These are phyloP conservation scores for Yarrowia bubula DNA, from an alignment of 805 yeast genomes.

Conservation along the genomic window DNA sequence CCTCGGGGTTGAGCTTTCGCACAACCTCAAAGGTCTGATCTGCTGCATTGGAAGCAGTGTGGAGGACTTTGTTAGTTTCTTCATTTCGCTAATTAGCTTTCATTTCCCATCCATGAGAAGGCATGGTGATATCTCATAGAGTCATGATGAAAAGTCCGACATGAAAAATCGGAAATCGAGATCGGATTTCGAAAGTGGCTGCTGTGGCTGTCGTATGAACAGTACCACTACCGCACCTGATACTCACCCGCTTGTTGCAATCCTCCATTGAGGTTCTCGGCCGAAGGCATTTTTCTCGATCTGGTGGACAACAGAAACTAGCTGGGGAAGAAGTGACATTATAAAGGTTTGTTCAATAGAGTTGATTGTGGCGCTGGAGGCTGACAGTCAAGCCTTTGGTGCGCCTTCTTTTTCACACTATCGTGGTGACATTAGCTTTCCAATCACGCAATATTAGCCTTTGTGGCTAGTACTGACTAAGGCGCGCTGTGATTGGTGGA, in stretches of 20 bases:
- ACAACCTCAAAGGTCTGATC: conserved; percentile 24
- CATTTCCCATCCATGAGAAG: neutral
- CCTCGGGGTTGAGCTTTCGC: conserved; percentile 8
- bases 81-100: conserved; percentile 3
- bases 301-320: neutral
- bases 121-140: neutral
- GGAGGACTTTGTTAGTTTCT: conserved; percentile 7
- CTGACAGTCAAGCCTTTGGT: conserved; percentile 17
- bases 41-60: conserved; percentile 24
- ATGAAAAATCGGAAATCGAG: neutral
- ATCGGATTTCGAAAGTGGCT: too few relatives aligned
- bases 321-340: conserved; percentile 6
- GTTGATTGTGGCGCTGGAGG: conserved; percentile 28
- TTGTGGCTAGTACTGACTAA: conserved; percentile 26
- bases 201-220: neutral
- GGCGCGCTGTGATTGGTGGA: conserved; percentile 9
- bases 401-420: conserved; percentile 23
- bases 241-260: conserved; percentile 25
- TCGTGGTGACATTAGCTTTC: conserved; percentile 26
- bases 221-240: neutral
- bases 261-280: conserved; percentile 9
- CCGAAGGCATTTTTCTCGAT: conserved; percentile 18
- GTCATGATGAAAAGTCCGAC: too few relatives aligned
- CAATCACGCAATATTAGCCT: conserved; percentile 26
- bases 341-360: conserved; percentile 25